phyloP scores from a whole-genome alignment of 768 basidiomycete species.

The Mycena haematopus region DNA sequence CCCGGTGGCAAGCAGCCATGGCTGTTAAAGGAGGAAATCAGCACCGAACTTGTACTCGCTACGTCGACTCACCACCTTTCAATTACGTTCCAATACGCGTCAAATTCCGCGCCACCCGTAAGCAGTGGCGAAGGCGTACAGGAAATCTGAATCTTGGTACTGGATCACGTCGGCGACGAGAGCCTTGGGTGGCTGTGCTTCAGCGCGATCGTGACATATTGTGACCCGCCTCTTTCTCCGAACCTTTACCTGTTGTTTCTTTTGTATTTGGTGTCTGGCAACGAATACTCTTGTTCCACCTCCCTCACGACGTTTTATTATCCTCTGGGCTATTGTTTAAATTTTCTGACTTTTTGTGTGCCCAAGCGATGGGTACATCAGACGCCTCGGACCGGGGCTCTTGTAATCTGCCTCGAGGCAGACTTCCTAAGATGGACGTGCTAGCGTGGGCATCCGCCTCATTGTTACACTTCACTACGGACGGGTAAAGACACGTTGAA shows the following conservation, averaged over 20 bases:
- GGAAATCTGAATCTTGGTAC: too few species aligned
- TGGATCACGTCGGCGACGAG: too few species aligned
- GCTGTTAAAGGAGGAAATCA: neutral
- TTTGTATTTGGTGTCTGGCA: slow-evolving; percentile 6
- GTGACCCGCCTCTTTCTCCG: slow-evolving; percentile 2
- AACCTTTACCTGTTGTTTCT: neutral
- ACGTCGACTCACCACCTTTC: too few species aligned
- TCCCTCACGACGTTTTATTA: too few species aligned
- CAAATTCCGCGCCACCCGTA: too few species aligned
- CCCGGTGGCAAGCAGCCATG: slow-evolving; percentile 11
- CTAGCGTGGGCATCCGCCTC: slow-evolving; percentile 26
- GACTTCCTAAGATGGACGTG: slow-evolving; percentile 21
- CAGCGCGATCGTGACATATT: too few species aligned
- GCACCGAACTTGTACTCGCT: too few species aligned
- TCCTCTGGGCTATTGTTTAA: neutral
- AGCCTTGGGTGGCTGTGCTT: too few species aligned
- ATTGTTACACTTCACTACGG: slow-evolving; percentile 21
- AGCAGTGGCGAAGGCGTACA: too few species aligned
- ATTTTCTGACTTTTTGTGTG: neutral
- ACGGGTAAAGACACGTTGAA: slow-evolving; percentile 27
- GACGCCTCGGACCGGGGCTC: slow-evolving; percentile 17
- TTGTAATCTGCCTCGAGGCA: slow-evolving; percentile 29
- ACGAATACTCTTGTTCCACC: slow-evolving; percentile 11
- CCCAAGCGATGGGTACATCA: slow-evolving; percentile 18
- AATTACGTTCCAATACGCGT: too few species aligned